Conservation (phyloP, 441 rosid species). For the Populus trichocarpa region DNA sequence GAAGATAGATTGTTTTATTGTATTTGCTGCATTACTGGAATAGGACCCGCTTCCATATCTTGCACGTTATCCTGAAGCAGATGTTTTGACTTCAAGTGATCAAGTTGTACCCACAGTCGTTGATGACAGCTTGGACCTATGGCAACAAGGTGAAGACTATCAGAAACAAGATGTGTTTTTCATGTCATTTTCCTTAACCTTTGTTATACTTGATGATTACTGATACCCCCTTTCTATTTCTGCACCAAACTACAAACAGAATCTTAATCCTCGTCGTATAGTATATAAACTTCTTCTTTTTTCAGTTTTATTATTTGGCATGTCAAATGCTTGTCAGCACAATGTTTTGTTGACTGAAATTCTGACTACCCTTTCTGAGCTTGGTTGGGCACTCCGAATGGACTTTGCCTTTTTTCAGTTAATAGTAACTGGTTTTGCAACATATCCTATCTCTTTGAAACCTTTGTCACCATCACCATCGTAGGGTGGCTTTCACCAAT, state of each 20-base stretch:
- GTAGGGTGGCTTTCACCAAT: not conserved
- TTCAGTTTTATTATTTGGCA: not conserved
- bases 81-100: constrained; percentile 94
- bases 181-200: not conserved
- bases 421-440: not conserved
- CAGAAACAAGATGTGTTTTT: not conserved
- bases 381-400: not conserved
- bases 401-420: not conserved
- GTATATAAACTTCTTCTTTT: not conserved
- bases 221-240: not conserved
- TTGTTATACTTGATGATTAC: not conserved
- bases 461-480: not conserved
- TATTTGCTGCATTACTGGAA: constrained; percentile 24
- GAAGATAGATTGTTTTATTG: constrained; percentile 15
- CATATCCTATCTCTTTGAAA: not conserved
- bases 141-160: constrained; percentile 84
- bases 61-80: constrained; percentile 96
- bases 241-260: not conserved
- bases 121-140: constrained; percentile 91
- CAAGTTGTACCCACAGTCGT: constrained; percentile 92
- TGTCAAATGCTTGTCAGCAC: not conserved
- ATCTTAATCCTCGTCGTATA: not conserved
- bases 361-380: not conserved
- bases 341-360: not conserved
- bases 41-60: constrained; percentile 97